Conservation (phyloP, 108 stramenopile genomes). For the Fistulifera solaris region DNA sequence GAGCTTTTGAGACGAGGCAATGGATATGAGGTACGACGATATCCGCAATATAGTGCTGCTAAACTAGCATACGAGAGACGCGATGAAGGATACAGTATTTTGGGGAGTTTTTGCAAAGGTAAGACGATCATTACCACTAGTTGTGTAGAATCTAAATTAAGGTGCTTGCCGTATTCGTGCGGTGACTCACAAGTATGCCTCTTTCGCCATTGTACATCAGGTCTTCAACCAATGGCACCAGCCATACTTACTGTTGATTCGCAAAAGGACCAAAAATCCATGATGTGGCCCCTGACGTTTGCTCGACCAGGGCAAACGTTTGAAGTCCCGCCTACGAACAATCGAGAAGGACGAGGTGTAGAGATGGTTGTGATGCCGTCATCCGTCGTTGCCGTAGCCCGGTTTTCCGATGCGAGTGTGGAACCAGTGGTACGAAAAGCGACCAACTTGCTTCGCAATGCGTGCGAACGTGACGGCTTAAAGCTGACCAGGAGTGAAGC, state of each 20-base stretch:
- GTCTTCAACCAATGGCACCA: conserved; percentile 70
- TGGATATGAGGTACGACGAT: conserved; percentile 74
- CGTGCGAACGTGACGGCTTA: conserved; percentile 58
- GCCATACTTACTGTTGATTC: conserved; percentile 64
- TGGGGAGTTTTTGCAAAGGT: conserved; percentile 61
- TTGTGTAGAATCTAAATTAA: neutral
- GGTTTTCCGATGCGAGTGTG: conserved; percentile 69
- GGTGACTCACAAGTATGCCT: neutral
- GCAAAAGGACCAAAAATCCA: conserved; percentile 50
- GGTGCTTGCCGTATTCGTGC: neutral
- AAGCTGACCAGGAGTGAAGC: conserved; percentile 4
- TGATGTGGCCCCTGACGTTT: conserved; percentile 80
- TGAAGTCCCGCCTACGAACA: conserved; percentile 19
- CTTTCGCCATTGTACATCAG: conserved; percentile 3
- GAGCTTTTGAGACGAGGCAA: conserved; percentile 68
- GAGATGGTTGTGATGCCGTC: conserved; percentile 28
- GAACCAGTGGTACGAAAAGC: conserved; percentile 69
- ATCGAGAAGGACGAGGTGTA: conserved; percentile 42
- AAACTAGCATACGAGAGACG: conserved; percentile 55
- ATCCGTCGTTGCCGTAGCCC: conserved; percentile 61
- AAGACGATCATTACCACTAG: conserved; percentile 8
- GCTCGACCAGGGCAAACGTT: conserved; percentile 38
- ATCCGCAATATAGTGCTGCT: conserved; percentile 54
- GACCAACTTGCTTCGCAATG: conserved; percentile 41
- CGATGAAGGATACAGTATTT: conserved; percentile 70